phyloP scores from a whole-genome alignment of 805 yeast species.

The Sugiyamaella valdiviana region DNA sequence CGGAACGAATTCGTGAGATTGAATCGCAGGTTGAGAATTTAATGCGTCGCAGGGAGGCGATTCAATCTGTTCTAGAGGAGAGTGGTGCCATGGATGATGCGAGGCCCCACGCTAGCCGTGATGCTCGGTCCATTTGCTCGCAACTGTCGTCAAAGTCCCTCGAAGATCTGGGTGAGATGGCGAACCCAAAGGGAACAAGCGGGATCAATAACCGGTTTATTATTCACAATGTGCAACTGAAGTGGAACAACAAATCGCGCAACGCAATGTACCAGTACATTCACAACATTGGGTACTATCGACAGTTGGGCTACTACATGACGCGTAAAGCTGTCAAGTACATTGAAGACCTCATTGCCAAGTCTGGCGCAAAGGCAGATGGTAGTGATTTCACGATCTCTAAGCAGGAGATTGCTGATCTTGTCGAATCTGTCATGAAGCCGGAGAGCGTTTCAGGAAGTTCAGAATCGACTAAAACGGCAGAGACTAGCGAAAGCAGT shows the following conservation, averaged over 20 bases:
- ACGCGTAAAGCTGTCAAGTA: conserved; percentile 45
- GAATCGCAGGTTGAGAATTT: conserved; percentile 16
- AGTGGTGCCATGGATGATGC: not conserved
- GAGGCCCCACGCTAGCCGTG: not conserved
- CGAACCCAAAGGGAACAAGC: conserved; percentile 14
- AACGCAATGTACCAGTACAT: conserved; percentile 57
- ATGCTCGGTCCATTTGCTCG: conserved; percentile 7
- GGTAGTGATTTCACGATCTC: conserved; percentile 6
- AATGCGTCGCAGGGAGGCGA: conserved; percentile 3
- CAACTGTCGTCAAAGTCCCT: conserved; percentile 8
- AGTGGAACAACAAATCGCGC: conserved; percentile 70
- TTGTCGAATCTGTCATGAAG: not conserved
- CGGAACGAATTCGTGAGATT: conserved; percentile 14
- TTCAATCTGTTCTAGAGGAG: conserved; percentile 3
- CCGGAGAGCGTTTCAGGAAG: not conserved
- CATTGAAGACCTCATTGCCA: conserved; percentile 45
- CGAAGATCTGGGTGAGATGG: conserved; percentile 16
- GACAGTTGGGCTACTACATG: conserved; percentile 39
- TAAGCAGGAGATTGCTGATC: conserved; percentile 11
- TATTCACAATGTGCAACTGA: conserved; percentile 63
- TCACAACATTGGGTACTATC: conserved; percentile 42
- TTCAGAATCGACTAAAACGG: not conserved
- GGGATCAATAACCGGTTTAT: conserved; percentile 62
- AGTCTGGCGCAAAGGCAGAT: conserved; percentile 13
- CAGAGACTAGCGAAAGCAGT: conserved; percentile 3